phyloP scores from a whole-genome alignment of 352 stramenopile species.

The Thalassiosira livingstoniorum region DNA sequence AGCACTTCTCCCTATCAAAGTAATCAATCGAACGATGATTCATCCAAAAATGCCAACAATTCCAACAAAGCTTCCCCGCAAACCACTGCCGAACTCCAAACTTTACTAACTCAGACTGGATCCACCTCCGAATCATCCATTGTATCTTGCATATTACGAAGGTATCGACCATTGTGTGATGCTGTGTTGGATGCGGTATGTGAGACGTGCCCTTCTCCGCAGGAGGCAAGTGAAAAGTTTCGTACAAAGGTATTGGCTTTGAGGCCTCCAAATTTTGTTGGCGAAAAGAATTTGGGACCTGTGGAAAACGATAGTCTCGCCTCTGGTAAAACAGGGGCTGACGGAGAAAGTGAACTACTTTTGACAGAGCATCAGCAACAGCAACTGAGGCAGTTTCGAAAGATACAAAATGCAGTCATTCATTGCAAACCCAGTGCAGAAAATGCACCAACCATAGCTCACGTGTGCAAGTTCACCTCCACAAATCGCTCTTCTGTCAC shows the following conservation, averaged over 20 bases:
- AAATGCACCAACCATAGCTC: slow-evolving; percentile 68
- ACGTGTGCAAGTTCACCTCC: slow-evolving; percentile 83
- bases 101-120: slow-evolving; percentile 66
- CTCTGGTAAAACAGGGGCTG: too few species aligned
- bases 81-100: slow-evolving; percentile 61
- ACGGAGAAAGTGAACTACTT: not conserved
- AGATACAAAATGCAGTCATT: slow-evolving; percentile 67
- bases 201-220: slow-evolving; percentile 75
- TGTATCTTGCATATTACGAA: slow-evolving; percentile 67
- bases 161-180: slow-evolving; percentile 81
- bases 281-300: too few species aligned
- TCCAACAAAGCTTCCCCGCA: slow-evolving; percentile 15
- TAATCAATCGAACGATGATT: slow-evolving; percentile 21
- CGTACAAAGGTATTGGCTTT: slow-evolving; percentile 70
- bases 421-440: slow-evolving; percentile 32
- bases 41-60: too few species aligned
- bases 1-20: slow-evolving; percentile 49
- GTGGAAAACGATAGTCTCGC: too few species aligned
- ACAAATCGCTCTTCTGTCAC: slow-evolving; percentile 65
- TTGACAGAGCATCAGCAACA: too few species aligned
- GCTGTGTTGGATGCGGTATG: slow-evolving; percentile 77
- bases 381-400: slow-evolving; percentile 53
- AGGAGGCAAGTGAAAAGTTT: slow-evolving; percentile 56
- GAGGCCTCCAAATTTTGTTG: not conserved
- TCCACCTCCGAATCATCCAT: slow-evolving; percentile 73